These are phyloP conservation scores for Mimosa bimucronata DNA, from an alignment of 306 rosid species.

Conservation along the genomic window DNA sequence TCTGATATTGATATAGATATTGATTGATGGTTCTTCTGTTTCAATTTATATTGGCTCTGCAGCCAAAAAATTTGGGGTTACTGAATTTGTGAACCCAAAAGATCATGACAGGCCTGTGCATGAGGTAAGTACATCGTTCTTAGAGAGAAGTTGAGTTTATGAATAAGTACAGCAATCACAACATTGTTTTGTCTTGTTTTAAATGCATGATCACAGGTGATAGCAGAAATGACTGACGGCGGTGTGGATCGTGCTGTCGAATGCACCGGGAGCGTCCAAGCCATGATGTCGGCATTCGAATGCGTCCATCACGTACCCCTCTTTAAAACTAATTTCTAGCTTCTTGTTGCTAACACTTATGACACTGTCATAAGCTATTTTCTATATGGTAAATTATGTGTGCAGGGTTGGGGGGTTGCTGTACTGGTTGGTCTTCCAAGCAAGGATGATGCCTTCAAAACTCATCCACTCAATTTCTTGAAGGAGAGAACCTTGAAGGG, in stretches of 20 bases:
- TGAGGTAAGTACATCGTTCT: constrained; percentile 31
- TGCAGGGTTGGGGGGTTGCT: constrained; percentile 78
- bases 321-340: not conserved
- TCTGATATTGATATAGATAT: no score
- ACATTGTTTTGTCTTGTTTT: no score
- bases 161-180: not conserved
- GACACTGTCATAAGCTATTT: no score
- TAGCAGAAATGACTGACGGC: constrained; percentile 68
- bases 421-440: constrained; percentile 73
- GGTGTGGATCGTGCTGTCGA: constrained; percentile 78
- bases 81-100: constrained; percentile 67
- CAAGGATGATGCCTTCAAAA: constrained; percentile 63
- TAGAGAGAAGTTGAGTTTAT: not conserved
- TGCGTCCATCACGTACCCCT: constrained; percentile 64
- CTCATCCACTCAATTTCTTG: constrained; percentile 64
- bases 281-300: constrained; percentile 70
- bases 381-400: no score
- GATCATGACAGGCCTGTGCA: constrained; percentile 61
- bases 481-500: constrained; percentile 73
- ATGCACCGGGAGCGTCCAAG: constrained; percentile 73
- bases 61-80: constrained; percentile 68
- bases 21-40: no score
- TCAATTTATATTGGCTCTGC: not conserved
- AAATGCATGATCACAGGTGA: constrained; percentile 48
- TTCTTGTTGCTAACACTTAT: not conserved